Evolutionary conservation across 1,284 basidiomycete species (phyloP).

Genomic region (Kwoniella shivajii): DNA sequence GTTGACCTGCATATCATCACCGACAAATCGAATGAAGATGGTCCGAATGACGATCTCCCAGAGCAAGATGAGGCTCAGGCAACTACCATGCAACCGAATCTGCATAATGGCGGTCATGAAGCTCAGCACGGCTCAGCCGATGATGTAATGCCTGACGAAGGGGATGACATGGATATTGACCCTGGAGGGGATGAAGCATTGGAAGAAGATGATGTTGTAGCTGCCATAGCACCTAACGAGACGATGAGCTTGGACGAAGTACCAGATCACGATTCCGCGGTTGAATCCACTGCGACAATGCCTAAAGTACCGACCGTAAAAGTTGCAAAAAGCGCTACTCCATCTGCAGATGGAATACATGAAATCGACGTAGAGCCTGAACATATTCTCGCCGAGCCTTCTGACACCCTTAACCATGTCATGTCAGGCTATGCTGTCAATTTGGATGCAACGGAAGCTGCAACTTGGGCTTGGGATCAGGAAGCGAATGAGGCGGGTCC

Average conservation of each 20-base stretch:
- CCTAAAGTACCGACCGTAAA: not conserved
- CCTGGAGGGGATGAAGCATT: not conserved
- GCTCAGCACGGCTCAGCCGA: too few relatives aligned
- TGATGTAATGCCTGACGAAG: slow-evolving; percentile 2
- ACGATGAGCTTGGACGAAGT: not conserved
- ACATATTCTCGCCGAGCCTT: too few relatives aligned
- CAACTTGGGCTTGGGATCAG: not conserved
- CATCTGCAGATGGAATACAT: too few relatives aligned
- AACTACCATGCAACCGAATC: too few relatives aligned
- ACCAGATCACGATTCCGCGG: not conserved
- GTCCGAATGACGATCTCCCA: not conserved
- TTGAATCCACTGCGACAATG: not conserved
- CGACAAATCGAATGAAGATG: not conserved
- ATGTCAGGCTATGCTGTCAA: not conserved
- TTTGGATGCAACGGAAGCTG: not conserved
- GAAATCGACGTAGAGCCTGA: too few relatives aligned
- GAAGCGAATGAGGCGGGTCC: not conserved
- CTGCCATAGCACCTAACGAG: not conserved
- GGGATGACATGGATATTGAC: not conserved
- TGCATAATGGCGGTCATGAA: not conserved
- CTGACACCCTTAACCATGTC: not conserved
- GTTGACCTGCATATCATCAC: not conserved
- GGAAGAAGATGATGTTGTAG: not conserved
- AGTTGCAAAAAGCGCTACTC: not conserved
- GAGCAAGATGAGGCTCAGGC: not conserved